Base-by-base conservation (phyloP, 768 basidiomycete genomes). In the Fomitopsis serialis region DNA sequence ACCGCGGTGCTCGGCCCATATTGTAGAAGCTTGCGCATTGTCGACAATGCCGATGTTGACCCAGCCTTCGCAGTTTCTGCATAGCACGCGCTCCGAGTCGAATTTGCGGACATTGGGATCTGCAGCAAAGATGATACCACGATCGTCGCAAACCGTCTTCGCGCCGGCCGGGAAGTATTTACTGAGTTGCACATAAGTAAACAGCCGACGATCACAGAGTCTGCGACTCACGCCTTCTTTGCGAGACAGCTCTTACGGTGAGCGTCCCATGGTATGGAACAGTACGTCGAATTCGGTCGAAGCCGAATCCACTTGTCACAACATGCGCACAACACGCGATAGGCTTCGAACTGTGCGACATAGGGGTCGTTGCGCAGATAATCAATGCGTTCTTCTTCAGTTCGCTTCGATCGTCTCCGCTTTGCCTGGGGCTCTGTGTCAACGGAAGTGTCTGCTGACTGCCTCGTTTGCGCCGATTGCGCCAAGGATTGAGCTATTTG, bases 231-330 rank as follows among this genome's bases (percentile, higher is more conserved):
- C 87, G 81, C 78, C 67, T 87, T 87, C 72, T 87, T 89, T 1
- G 86, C 82, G 44, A 91, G 69, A 68, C 88, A 90, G 63, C 85
- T 87, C 72, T 89, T 90, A 40, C 89, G 74, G 63, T 91, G 89
- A 2, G 89, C 88, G 63, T 90, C 87, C 89, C 89, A 91, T 0
- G 89, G 89, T 50, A 91, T 90, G n/a, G 83, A 86, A 62, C 89
- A 92, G 61, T 89, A 92, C 0, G 88, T 90, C 50, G 88, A 90
- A 66, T 92, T 92, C 42, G 88, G 87, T 8, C 89, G 78, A n/a
- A 91, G 74, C 15, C 89, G 78, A 57, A 91, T 89, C 89, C 89
- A 91, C 65, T 89, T 90, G 67, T 89, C 84, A 70, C 89, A 92
- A 4, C 78, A 81, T 44, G 82, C 85, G 67, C 89, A 90, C 10